Evolutionary conservation across 257 asterid species (phyloP).

Genomic region (Ligustrum vulgare): DNA sequence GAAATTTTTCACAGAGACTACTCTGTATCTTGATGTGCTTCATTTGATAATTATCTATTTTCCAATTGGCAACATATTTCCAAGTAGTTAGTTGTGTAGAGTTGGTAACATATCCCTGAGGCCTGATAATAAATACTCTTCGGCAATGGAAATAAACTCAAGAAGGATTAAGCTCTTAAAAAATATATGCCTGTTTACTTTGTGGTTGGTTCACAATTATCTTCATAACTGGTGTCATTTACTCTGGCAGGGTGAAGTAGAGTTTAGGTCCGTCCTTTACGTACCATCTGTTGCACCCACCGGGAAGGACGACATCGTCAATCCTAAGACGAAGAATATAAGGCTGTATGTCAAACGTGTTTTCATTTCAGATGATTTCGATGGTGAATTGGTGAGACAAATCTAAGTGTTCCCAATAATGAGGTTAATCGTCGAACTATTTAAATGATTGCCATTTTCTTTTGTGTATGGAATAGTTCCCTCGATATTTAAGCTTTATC

Average conservation of each 20-base stretch:
- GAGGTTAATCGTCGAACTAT: conserved; percentile 6
- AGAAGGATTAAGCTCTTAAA: background rate
- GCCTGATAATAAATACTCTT: background rate
- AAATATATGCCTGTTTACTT: background rate
- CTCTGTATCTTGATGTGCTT: background rate
- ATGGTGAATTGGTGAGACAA: conserved; percentile 90
- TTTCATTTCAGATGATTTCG: conserved; percentile 96
- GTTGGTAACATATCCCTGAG: conserved; percentile 1
- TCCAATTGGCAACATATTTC: background rate
- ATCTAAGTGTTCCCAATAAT: background rate
- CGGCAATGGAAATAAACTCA: conserved; percentile 1
- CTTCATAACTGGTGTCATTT: conserved; percentile 16
- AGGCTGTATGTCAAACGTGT: conserved; percentile 88
- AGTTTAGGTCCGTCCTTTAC: conserved; percentile 82
- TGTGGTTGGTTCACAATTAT: conserved; percentile 14
- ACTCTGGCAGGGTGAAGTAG: conserved; percentile 89
- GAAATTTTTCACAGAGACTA: background rate
- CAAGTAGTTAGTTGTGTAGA: conserved; percentile 1
- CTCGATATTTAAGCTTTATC: conserved; percentile 90
- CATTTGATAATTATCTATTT: conserved; percentile 4
- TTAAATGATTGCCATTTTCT: conserved; percentile 7
- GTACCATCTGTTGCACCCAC: conserved; percentile 78
- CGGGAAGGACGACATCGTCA: conserved; percentile 80
- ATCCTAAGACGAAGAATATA: conserved; percentile 90
- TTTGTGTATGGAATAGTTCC: conserved; percentile 60